Base-by-base conservation (phyloP, 441 rosid genomes). In the Brassica balearica region DNA sequence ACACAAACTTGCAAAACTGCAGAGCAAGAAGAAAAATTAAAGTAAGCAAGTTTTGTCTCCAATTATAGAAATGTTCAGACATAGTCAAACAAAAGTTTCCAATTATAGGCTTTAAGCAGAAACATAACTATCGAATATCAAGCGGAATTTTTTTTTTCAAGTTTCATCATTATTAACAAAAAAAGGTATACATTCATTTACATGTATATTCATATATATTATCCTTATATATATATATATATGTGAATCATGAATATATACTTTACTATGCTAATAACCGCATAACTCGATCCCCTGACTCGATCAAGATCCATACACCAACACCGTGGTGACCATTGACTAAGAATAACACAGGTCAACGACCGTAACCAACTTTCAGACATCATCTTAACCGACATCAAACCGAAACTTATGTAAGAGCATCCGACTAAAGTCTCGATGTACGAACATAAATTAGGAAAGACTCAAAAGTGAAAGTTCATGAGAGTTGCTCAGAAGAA, bases 71-170 rank as follows among this genome's bases (percentile, higher is more conserved):
- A 71, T 46, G 11, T 59, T 32, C 56, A 69, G 58, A 65, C 25
- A 69, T 20, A 43, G 32, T 74, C 67, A 41, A 56, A 53, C 10
- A 15, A 29, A 59, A 55, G 41, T 80, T 46, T 67, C 27, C 22
- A 55, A 22, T 9, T 22, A 55, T 59, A 71, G 68, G 77, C 5
- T 65, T 75, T 70, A 65, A 65, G 80, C 61, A 69, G 62, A 27
- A 55, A 25, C 46, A 55, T 0, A 19, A 17, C 5, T 56, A 17
- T 2, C 2, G 25, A 48, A 60, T 2, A 8, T 19, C 41, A 71
- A 71, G 15, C 59, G 9, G 59, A 53, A 53, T 6, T 3, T 6
- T 1, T 5, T 5, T 51, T 14, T 5, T 51, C 19, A n/a, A 51
- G 19, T 51, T 43, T n/a, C 58, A 51, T n/a, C 58, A 15, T 51